Evolutionary conservation across 441 rosid species (phyloP).

Genomic region (Codiaeum variegatum): DNA sequence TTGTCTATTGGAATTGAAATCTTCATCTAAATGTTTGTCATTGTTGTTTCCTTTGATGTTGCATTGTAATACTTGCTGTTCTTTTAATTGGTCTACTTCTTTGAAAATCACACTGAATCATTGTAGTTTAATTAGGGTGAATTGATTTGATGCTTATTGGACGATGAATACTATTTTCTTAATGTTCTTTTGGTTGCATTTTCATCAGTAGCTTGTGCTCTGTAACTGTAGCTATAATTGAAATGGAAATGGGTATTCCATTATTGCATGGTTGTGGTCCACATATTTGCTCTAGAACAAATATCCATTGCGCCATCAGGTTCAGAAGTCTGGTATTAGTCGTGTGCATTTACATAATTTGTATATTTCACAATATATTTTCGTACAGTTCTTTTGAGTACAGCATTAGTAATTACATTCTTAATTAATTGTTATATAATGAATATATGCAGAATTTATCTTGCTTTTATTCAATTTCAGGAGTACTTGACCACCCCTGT

Average conservation of each 20-base stretch:
- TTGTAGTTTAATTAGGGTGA: neutral
- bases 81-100: neutral
- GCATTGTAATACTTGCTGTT: neutral
- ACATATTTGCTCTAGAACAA: neutral
- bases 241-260: neutral
- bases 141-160: neutral
- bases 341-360: neutral
- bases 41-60: neutral
- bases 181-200: neutral
- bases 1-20: neutral
- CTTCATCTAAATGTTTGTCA: neutral
- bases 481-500: constrained; percentile 61
- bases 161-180: neutral
- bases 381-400: neutral
- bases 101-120: neutral
- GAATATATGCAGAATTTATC: neutral
- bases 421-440: neutral
- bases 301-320: too few species aligned
- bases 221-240: neutral
- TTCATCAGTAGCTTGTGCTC: neutral
- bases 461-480: constrained; percentile 23
- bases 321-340: neutral
- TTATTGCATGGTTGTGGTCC: neutral
- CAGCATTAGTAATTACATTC: too few species aligned
- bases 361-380: neutral